phyloP scores from a whole-genome alignment of 2,329 filamentous ascomycete genomes.

The Curvularia eragrostidis region DNA sequence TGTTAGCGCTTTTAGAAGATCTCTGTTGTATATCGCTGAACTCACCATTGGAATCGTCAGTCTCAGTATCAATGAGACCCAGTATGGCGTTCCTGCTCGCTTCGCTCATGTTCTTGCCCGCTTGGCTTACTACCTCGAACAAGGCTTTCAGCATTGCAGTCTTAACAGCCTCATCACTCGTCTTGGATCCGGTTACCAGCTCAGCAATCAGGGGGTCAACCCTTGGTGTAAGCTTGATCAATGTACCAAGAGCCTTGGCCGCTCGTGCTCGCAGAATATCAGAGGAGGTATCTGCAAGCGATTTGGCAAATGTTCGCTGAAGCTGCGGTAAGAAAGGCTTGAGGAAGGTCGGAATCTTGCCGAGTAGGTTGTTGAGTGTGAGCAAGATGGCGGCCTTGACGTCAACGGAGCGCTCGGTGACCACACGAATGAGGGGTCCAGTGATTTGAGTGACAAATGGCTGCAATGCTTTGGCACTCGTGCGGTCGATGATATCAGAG shows the following conservation, averaged over 20 bases:
- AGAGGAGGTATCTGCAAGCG: conserved; percentile 89
- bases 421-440: conserved; percentile 94
- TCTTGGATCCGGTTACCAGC: conserved; percentile 94
- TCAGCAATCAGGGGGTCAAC: conserved; percentile 94
- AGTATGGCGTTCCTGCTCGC: conserved; percentile 85
- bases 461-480: conserved; percentile 84
- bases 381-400: conserved; percentile 94
- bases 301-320: conserved; percentile 96
- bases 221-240: conserved; percentile 94
- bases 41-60: conserved; percentile 72
- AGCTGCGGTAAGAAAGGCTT: conserved; percentile 97
- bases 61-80: conserved; percentile 83
- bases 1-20: conserved; percentile 16
- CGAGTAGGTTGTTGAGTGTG: conserved; percentile 91
- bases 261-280: conserved; percentile 86
- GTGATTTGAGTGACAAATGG: conserved; percentile 98
- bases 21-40: background rate
- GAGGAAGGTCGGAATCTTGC: conserved; percentile 94
- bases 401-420: conserved; percentile 93
- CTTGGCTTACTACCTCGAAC: conserved; percentile 95
- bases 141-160: conserved; percentile 97
- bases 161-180: conserved; percentile 81
- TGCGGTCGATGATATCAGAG: conserved; percentile 93
- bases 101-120: conserved; percentile 93
- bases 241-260: conserved; percentile 89